Percentiles rank a stretch among this genome's conserved stretches.
Evolutionary conservation across 768 basidiomycete genomes (phyloP).

Genomic region (Lentinus tigrinus): DNA sequence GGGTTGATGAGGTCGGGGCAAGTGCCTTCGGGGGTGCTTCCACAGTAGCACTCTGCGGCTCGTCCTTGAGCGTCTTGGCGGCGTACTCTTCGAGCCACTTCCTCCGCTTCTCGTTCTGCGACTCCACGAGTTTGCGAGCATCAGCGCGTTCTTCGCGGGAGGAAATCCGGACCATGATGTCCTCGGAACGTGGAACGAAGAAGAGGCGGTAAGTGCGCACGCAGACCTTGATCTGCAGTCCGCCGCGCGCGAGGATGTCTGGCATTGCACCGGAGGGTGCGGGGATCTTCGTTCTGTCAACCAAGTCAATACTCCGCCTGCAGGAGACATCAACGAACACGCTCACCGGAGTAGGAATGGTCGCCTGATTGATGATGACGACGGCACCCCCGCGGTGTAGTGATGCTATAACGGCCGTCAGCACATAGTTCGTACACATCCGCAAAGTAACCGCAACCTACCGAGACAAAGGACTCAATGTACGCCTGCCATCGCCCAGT

Average conservation of each 20-base stretch:
- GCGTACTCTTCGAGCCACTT: constrained; percentile 29
- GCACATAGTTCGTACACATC: background rate
- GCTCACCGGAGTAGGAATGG: constrained; percentile 71
- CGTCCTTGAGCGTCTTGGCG: background rate
- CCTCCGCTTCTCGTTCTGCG: constrained; percentile 16
- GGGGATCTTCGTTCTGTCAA: constrained; percentile 33
- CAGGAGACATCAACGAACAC: constrained; percentile 24
- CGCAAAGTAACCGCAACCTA: background rate
- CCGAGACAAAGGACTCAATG: constrained; percentile 74
- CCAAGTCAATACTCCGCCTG: background rate
- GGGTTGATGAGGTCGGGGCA: background rate
- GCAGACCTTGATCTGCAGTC: constrained; percentile 83
- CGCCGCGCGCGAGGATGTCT: constrained; percentile 37
- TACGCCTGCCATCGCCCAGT: constrained; percentile 80
- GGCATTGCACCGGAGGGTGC: constrained; percentile 29
- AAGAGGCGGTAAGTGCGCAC: constrained; percentile 80
- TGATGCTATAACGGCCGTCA: constrained; percentile 42
- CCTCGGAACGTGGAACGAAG: constrained; percentile 70
- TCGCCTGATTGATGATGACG: constrained; percentile 37
- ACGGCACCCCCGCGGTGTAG: constrained; percentile 52
- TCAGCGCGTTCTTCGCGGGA: constrained; percentile 40
- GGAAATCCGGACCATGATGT: constrained; percentile 52
- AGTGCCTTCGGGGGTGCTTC: background rate
- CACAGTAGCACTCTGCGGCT: background rate
- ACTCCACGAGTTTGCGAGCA: constrained; percentile 11